Conservation (phyloP, 257 asterid species). For the Gynochthodes officinalis region DNA sequence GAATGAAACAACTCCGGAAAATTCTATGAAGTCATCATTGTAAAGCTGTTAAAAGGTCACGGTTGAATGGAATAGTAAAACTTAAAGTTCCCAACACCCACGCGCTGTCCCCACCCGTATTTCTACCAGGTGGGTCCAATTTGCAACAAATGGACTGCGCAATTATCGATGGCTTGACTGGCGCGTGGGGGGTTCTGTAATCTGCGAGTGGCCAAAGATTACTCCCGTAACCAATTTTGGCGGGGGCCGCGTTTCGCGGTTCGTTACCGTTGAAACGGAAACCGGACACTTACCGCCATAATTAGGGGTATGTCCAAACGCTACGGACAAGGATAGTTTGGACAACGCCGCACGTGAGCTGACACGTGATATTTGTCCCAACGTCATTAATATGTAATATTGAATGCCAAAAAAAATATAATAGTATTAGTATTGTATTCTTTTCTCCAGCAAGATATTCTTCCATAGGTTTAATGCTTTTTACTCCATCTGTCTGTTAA, state of each 20-base stretch:
- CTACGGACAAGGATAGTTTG: slow-evolving; percentile 9
- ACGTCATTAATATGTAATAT: neutral
- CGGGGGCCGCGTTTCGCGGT: slow-evolving; percentile 40
- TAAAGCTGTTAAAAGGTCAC: slow-evolving; percentile 42
- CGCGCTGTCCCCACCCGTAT: slow-evolving; percentile 66
- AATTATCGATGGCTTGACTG: slow-evolving; percentile 28
- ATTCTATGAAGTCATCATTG: slow-evolving; percentile 28
- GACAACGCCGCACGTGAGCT: slow-evolving; percentile 34
- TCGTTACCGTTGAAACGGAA: slow-evolving; percentile 10
- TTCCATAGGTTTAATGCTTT: too few species aligned
- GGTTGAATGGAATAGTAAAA: slow-evolving; percentile 17
- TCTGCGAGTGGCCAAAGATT: slow-evolving; percentile 13
- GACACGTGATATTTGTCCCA: slow-evolving; percentile 24
- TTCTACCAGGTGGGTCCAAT: slow-evolving; percentile 17
- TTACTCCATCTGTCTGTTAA: too few species aligned
- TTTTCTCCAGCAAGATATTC: too few species aligned
- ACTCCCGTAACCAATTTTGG: slow-evolving; percentile 9
- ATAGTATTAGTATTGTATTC: too few species aligned
- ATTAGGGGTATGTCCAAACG: slow-evolving; percentile 24
- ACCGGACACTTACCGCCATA: slow-evolving; percentile 12
- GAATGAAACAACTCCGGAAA: slow-evolving; percentile 18
- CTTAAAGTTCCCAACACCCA: slow-evolving; percentile 28
- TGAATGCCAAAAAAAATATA: too few species aligned
- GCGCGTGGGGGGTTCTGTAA: slow-evolving; percentile 38
- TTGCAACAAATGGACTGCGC: slow-evolving; percentile 33